Conservation (phyloP, 176 grass and related monocot genomes). For the Secale cereale region DNA sequence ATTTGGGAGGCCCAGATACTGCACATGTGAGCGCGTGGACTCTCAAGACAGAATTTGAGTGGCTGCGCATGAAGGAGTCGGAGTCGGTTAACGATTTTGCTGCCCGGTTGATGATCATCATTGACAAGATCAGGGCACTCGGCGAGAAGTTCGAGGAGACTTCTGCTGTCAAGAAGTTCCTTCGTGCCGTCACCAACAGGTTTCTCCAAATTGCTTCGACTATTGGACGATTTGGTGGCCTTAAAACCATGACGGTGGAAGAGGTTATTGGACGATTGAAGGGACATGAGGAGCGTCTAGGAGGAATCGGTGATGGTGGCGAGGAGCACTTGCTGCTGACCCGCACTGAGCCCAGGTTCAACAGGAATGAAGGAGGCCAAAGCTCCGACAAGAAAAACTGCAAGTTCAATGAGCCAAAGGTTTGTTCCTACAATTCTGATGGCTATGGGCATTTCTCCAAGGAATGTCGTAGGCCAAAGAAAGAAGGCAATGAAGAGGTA, state of each 20-base stretch:
- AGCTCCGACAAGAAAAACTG: background rate
- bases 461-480: no score
- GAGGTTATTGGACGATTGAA: background rate
- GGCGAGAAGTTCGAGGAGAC: background rate
- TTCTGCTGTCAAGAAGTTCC: background rate
- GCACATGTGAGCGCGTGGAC: background rate
- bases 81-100: background rate
- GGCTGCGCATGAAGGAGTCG: background rate
- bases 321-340: no score
- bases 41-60: background rate
- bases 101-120: background rate
- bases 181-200: background rate
- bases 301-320: no score
- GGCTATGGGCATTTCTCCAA: background rate
- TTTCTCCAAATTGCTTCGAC: background rate
- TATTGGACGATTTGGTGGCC: background rate
- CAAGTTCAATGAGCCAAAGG: background rate
- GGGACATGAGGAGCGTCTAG: background rate
- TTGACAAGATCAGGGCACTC: background rate
- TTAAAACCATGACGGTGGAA: background rate
- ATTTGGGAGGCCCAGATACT: background rate
- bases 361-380: background rate
- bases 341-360: no score
- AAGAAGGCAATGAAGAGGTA: no score
- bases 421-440: background rate